Evolutionary conservation across 1,139 yeast genomes (phyloP), one percentile per base, ranked within the genome.

Genomic region (Sugiyamaella japonica): DNA sequence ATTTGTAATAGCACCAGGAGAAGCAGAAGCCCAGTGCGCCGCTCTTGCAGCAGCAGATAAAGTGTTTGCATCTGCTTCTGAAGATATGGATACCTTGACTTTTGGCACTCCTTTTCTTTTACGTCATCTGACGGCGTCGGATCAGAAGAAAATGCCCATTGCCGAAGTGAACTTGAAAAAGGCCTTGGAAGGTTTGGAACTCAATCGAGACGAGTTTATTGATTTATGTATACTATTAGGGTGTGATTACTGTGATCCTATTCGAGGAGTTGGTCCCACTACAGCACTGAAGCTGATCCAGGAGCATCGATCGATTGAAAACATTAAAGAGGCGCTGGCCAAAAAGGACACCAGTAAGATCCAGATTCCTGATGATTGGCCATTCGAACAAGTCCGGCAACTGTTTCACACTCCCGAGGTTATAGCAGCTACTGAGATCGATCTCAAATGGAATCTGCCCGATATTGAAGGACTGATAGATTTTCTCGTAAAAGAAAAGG

Each of bases 11-110:
- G 98, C 99, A 0, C 99, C 99, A 0, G 86, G 97, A 70, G 99
- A 93, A 71, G 99, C 99, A 0, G 99, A 93, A 69, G 97, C 99
- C 0, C 98, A 93, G 66, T 93, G 99, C 75, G 99, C 99, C 0
- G 95, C 84, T 61, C 74, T 93, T 55, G 97, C 98, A 1, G 81
- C 83, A 57, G 82, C 83, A 13, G 97, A 96, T 3, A 73, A 73
- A 55, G 98, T 93, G 0, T 93, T 84, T 69, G 99, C 96, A 10
- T 97, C 99, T 1, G 99, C 98, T 0, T 88, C 96, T 2, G 99
- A 93, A 70, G 99, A 93, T 81, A 93, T 93, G 99, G 99, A 93
- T 72, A 95, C 99, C 0, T 72, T 93, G 55, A 93, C 98, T 66
- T 93, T 93, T 69, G 84, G 83, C 54, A 89, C 98, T 1, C 95